Conservation (phyloP, 2,329 filamentous ascomycete species). For the Aureobasidium melanogenum region DNA sequence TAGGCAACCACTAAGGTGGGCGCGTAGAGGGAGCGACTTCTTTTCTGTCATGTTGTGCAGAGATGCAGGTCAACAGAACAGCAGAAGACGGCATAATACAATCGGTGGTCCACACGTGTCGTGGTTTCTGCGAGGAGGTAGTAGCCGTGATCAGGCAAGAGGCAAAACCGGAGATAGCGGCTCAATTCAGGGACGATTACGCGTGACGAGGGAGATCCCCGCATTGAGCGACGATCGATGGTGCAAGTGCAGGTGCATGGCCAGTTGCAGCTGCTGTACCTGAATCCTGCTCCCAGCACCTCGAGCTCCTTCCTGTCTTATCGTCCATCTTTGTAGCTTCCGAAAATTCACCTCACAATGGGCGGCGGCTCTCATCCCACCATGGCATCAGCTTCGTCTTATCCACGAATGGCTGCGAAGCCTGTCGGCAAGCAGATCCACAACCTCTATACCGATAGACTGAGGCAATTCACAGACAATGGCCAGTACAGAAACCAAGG, state of each 20-base stretch:
- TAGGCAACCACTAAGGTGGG: neutral
- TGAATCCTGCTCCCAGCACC: neutral
- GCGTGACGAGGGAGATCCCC: neutral
- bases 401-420: constrained; percentile 42
- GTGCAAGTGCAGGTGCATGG: neutral
- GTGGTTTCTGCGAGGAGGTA: neutral
- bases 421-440: constrained; percentile 71
- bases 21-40: neutral
- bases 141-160: neutral
- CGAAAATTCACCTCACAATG: constrained; percentile 19
- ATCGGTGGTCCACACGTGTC: neutral
- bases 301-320: neutral
- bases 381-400: constrained; percentile 26
- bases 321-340: neutral
- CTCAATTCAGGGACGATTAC: neutral
- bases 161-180: neutral
- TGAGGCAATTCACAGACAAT: constrained; percentile 67
- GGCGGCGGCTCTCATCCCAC: constrained; percentile 27
- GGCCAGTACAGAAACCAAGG: constrained; percentile 50
- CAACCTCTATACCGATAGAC: constrained; percentile 74
- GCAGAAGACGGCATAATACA: too few relatives aligned
- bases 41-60: neutral
- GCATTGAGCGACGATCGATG: neutral
- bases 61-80: neutral
- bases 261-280: constrained; percentile 4